These are phyloP conservation scores for Calonectria pteridis DNA, from an alignment of 2,329 filamentous ascomycete genomes.

Conservation along the genomic window DNA sequence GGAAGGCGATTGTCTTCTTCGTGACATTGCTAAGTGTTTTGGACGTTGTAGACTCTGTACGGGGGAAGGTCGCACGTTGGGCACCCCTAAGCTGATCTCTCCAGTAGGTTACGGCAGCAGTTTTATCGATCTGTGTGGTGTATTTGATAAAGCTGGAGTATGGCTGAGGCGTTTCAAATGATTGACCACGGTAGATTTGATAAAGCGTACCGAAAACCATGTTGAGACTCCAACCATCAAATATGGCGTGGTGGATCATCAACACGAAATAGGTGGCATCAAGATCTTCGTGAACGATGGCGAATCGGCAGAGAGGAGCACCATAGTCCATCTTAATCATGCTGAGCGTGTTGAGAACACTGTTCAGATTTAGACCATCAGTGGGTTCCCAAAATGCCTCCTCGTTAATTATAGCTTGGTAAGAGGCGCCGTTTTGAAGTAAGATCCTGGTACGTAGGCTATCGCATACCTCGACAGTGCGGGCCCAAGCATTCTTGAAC, in stretches of 20 bases:
- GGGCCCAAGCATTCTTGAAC: background rate
- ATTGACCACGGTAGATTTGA: background rate
- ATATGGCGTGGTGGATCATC: constrained; percentile 11
- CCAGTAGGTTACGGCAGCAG: background rate
- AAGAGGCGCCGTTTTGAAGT: background rate
- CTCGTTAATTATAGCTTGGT: background rate
- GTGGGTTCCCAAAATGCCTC: constrained; percentile 2
- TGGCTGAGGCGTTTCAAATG: background rate
- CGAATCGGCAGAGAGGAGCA: background rate
- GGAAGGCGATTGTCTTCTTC: background rate
- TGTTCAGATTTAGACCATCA: background rate
- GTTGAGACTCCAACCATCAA: constrained; percentile 15
- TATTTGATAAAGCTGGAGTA: constrained; percentile 18
- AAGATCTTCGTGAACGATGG: background rate
- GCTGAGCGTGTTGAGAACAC: background rate
- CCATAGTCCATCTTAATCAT: constrained; percentile 9
- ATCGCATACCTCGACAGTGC: background rate
- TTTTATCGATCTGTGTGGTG: background rate
- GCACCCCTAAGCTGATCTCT: background rate
- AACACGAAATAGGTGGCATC: background rate
- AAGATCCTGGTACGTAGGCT: constrained; percentile 3
- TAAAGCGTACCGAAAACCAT: background rate
- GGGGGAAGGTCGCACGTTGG: constrained; percentile 4
- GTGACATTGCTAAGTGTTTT: background rate
- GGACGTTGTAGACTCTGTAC: background rate